phyloP scores from a whole-genome alignment of 176 grass and related monocot species.

The sorghum (Sorghum bicolor) region DNA sequence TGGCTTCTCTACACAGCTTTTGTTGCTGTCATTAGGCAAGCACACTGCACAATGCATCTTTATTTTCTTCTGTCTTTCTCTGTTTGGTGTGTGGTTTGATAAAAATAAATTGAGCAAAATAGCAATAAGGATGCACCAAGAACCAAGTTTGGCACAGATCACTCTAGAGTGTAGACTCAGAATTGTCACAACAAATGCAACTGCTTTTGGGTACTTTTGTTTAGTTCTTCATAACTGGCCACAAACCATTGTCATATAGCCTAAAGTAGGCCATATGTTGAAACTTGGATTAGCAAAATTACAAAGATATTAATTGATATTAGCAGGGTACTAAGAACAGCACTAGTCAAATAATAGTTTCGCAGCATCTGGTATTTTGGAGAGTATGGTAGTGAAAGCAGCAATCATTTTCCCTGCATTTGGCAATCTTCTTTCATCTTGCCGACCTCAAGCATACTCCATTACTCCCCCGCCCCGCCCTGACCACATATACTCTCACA shows the following conservation, averaged over 20 bases:
- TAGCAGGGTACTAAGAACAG: not conserved
- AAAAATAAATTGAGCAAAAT: not conserved
- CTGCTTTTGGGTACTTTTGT: not conserved
- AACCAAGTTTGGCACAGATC: not conserved
- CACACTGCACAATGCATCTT: too few species aligned
- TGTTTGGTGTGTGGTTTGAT: not conserved
- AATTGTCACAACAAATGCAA: not conserved
- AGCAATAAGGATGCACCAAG: not conserved
- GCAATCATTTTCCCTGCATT: not conserved
- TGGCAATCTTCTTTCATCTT: too few species aligned
- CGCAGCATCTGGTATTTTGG: not conserved
- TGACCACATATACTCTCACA: not conserved
- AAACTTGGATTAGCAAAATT: not conserved
- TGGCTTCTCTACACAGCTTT: not conserved
- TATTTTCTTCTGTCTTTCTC: not conserved
- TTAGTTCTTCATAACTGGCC: not conserved
- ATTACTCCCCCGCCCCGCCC: too few species aligned
- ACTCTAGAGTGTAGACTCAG: not conserved
- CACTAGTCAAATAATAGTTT: not conserved
- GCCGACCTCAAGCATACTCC: not conserved
- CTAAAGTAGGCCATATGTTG: not conserved
- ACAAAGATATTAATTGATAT: not conserved
- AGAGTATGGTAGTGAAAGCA: not conserved
- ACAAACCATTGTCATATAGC: not conserved
- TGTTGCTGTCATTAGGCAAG: not conserved